A percentile compares a stretch with the other conserved stretches of the same genome.
These are phyloP conservation scores for Vanderwaltozyma tropicalis DNA, from an alignment of 805 yeast genomes.

Conservation along the genomic window DNA sequence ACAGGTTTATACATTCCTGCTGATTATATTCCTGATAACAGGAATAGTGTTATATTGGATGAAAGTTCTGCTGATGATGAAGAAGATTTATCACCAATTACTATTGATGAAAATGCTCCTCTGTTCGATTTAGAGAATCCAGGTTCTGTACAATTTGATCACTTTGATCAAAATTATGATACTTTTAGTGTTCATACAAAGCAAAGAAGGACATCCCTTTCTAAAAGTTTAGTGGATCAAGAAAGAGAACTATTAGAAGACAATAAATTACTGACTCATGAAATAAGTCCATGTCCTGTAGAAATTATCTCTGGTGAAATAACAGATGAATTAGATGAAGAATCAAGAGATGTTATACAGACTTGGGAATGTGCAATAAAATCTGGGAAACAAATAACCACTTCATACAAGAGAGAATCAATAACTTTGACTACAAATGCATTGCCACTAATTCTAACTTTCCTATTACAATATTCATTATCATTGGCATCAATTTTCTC, in stretches of 20 bases:
- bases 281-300: background rate
- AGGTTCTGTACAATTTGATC: too few relatives aligned
- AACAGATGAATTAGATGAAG: background rate
- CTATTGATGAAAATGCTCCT: background rate
- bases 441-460: slow-evolving; percentile 55
- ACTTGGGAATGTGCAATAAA: slow-evolving; percentile 27
- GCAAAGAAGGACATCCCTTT: slow-evolving; percentile 6
- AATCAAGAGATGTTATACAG: slow-evolving; percentile 15
- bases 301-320: background rate
- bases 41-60: background rate
- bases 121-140: too few relatives aligned
- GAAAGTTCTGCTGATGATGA: background rate
- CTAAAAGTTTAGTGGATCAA: slow-evolving; percentile 19
- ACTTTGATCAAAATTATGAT: background rate
- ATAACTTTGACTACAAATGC: slow-evolving; percentile 37
- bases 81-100: background rate
- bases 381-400: slow-evolving; percentile 19
- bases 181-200: background rate
- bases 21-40: slow-evolving; percentile 16
- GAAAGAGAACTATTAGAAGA: slow-evolving; percentile 27
- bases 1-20: slow-evolving; percentile 25
- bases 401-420: slow-evolving; percentile 34
- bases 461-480: slow-evolving; percentile 58
- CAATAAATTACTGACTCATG: slow-evolving; percentile 16
- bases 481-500: slow-evolving; percentile 71